phyloP scores from a whole-genome alignment of 1,139 yeast genomes.

The Pichia sp. region DNA sequence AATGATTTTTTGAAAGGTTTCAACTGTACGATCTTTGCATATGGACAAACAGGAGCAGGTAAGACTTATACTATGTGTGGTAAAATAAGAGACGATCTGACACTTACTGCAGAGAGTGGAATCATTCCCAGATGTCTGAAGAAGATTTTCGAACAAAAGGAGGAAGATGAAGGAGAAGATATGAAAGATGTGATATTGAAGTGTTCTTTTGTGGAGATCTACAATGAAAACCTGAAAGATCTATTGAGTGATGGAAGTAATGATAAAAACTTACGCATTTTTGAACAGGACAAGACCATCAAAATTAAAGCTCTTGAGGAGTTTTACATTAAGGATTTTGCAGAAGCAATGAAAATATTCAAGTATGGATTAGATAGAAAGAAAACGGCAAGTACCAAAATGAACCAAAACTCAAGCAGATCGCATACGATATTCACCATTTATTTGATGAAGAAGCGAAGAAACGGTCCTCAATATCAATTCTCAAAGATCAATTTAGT shows the following conservation, averaged over 20 bases:
- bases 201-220: constrained; percentile 67
- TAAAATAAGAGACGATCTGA: constrained; percentile 33
- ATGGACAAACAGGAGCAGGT: constrained; percentile 90
- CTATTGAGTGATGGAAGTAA: constrained; percentile 40
- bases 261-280: constrained; percentile 37
- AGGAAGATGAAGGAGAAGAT: not conserved
- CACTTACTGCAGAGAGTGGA: constrained; percentile 39
- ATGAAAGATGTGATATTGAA: constrained; percentile 35
- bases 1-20: constrained; percentile 61
- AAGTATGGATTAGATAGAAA: constrained; percentile 50
- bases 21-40: constrained; percentile 77
- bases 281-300: constrained; percentile 35
- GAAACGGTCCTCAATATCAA: constrained; percentile 33
- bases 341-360: constrained; percentile 47
- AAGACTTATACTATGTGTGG: constrained; percentile 90
- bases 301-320: constrained; percentile 41
- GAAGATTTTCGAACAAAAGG: constrained; percentile 36
- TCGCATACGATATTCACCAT: constrained; percentile 70
- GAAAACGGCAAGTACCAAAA: constrained; percentile 61
- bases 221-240: constrained; percentile 67
- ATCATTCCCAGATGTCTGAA: constrained; percentile 60
- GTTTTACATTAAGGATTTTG: constrained; percentile 43
- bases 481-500: constrained; percentile 68
- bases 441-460: constrained; percentile 44
- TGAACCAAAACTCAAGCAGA: constrained; percentile 64